These are phyloP conservation scores for Arthrobotrys sinensis DNA, from an alignment of 2,329 filamentous ascomycete genomes.

Conservation along the genomic window DNA sequence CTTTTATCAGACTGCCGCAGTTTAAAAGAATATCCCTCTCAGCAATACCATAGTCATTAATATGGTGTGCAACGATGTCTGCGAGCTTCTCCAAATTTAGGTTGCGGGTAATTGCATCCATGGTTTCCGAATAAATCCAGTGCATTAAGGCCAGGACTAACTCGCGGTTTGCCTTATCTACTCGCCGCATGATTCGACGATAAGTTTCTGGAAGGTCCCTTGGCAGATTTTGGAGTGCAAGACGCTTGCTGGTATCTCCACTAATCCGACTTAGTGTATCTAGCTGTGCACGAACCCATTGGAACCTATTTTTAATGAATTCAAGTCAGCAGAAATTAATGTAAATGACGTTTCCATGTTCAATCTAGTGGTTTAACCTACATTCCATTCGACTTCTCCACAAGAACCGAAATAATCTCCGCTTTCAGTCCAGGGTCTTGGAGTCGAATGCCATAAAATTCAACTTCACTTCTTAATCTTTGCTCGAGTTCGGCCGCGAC, in stretches of 20 bases:
- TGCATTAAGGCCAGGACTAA: background rate
- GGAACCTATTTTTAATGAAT: constrained; percentile 39
- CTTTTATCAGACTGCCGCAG: constrained; percentile 32
- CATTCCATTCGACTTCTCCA: constrained; percentile 33
- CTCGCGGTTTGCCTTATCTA: background rate
- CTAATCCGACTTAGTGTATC: constrained; percentile 25
- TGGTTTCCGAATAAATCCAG: constrained; percentile 1
- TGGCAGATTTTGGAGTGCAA: constrained; percentile 11
- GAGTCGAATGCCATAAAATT: constrained; percentile 29
- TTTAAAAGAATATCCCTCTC: constrained; percentile 18
- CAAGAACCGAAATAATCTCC: constrained; percentile 19
- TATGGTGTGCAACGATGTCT: constrained; percentile 14
- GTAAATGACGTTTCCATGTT: too few species aligned
- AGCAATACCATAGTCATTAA: background rate
- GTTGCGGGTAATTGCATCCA: background rate
- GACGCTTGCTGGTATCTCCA: constrained; percentile 25
- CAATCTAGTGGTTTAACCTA: background rate
- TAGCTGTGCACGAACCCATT: constrained; percentile 36
- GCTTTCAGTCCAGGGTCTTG: constrained; percentile 25
- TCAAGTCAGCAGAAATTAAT: too few species aligned
- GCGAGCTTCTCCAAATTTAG: background rate
- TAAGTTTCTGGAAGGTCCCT: constrained; percentile 45
- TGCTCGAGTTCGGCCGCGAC: constrained; percentile 34
- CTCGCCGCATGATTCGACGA: constrained; percentile 11
- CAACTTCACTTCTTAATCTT: constrained; percentile 22